phyloP scores from a whole-genome alignment of 257 asterid species.

The Capsicum chinense region DNA sequence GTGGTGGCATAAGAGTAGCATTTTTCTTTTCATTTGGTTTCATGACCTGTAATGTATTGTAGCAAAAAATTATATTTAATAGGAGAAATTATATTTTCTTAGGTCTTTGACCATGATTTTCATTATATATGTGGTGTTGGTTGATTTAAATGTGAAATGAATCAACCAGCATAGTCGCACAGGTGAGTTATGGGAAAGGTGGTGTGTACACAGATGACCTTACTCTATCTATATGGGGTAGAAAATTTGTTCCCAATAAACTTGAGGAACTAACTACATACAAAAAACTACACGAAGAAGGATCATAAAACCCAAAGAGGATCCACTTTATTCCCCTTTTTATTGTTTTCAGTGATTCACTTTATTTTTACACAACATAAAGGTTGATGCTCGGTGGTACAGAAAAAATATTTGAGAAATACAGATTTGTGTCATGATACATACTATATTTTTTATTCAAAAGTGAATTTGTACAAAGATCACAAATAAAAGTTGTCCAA shows the following conservation, averaged over 20 bases:
- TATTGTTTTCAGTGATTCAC: too few species aligned
- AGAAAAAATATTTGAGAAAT: neutral
- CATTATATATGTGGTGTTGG: neutral
- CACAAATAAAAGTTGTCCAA: slow-evolving; percentile 19
- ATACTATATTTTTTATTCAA: slow-evolving; percentile 22
- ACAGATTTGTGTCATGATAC: neutral
- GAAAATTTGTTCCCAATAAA: neutral
- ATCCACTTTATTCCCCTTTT: neutral
- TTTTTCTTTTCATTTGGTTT: slow-evolving; percentile 13
- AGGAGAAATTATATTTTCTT: neutral
- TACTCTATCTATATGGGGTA: neutral
- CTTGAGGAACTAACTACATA: neutral
- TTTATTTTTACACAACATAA: neutral
- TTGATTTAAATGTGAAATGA: neutral
- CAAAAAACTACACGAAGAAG: neutral
- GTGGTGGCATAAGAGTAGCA: too few species aligned
- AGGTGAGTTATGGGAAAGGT: neutral
- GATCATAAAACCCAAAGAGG: neutral
- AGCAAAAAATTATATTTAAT: neutral
- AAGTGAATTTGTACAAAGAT: slow-evolving; percentile 23
- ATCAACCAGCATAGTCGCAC: neutral
- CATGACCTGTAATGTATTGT: neutral
- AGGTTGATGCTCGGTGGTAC: neutral
- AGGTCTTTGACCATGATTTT: neutral
- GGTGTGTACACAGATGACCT: neutral